Evolutionary conservation across 2,329 filamentous ascomycete genomes (phyloP), one percentile per base, ranked within the genome.

Genomic region (Fusarium austroafricanum): DNA sequence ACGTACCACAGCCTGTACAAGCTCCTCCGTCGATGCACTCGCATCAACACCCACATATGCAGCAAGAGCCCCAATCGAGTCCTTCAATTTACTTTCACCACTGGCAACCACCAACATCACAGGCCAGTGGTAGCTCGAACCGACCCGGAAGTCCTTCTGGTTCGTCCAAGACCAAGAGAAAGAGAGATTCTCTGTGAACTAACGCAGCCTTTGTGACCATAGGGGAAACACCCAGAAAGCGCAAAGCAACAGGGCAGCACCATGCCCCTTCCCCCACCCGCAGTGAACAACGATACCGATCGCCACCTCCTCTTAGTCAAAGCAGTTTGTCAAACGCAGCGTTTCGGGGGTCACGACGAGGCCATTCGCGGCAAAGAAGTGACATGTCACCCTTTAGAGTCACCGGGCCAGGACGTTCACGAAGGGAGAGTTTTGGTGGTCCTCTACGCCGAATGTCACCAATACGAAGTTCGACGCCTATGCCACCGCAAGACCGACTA

Each of bases 21-120:
- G 63, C 45, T 49, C 44, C 65, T 44, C 54, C 78, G 29, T 66
- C 74, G 33, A 78, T 82, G 71, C 76, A 82, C 63, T 73, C 80
- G 54, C 80, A 83, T 46, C 81, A 77, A 74, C 84, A 84, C 79
- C 80, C 77, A 73, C 85, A 84, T 78, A 84, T 81, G 75, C 86
- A 83, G 74, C 87, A 91, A 70, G 87, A 89, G 33, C 23, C 66
- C 14, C 71, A 73, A 67, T 86, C 88, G 18, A 92, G 91, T 39
- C 89, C 91, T 1, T 91, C 90, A 21, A 92, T 97, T 46, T 96
- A 93, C 78, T 97, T 97, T 77, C 93, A 97, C 75, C 93, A 97
- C 76, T 97, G 94, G 93, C 92, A 95, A 61, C 94, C 94, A 44
- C 94, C 94, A 15, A 86, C 84, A 21, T 86, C 88, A 66, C 86